Evolutionary conservation across 2,329 filamentous ascomycete species (phyloP), one percentile per base, ranked within the genome.

Genomic region (Ilyonectria mors-panacis): DNA sequence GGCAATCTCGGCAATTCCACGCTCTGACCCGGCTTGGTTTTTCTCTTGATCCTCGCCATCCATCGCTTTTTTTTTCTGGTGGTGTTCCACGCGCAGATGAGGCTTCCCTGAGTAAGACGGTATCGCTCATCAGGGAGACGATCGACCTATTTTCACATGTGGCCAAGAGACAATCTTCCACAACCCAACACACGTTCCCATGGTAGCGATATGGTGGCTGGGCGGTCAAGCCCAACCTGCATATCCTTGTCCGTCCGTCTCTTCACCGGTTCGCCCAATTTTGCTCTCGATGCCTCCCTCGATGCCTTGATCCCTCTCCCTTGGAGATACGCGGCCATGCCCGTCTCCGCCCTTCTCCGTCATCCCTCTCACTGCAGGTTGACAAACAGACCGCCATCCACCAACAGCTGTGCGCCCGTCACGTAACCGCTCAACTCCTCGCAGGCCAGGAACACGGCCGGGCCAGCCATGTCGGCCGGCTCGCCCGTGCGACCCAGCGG

Each of bases 381-480:
- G 17, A 97, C 94, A 85, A 96, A 97, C 68, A 95, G 79, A 0
- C 95, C 94, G 12, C 94, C 95, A 81, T 97, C 94, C 15, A 97
- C 94, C 69, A 97, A 80, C 72, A 97, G 77, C 81, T 96, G 93
- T 17, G 94, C 91, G 0, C 94, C 94, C 66, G 90, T 95, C 66
- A 96, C 92, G 81, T 95, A 96, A 26, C 88, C 88, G 78, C 92
- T 95, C 81, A 97, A 81, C 79, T 92, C 88, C 67, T 93, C 92
- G 75, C 91, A 93, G 0, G 92, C 94, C 76, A 97, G 83, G 80
- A 97, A 97, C 33, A 97, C 91, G 6, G 94, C 94, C 2, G 94
- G 94, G 0, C 94, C 94, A 0, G 91, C 93, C 78, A 97, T 79
- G 84, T 97, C 94, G n/a, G 78, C 78, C 17, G 93, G 89, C 72